Evolutionary conservation across 140 eudicot genomes (phyloP), one percentile per base, ranked within the genome.

Genomic region (Ambrosia hybrid): DNA sequence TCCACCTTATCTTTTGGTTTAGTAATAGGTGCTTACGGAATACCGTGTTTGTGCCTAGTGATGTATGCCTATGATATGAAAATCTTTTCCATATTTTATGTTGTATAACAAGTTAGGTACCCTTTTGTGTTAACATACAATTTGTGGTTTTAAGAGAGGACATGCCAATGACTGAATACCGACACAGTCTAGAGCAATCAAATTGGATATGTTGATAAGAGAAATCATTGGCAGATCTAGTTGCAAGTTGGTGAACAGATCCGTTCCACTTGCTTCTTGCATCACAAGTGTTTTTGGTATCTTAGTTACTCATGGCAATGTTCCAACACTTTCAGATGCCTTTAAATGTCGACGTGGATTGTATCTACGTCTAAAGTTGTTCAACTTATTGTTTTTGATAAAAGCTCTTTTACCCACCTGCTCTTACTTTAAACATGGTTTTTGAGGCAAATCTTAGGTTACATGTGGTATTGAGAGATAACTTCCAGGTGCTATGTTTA

Each of bases 251-350:
- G 43, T 57, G 74, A 67, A 13, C 37, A 11, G 37, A 30, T 15
- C 10, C 68, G 33, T 57, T 67, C 16, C 63, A 45, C 38, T 45
- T 46, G 61, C 52, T 68, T 76, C 6, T 21, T 67, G 13, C 69
- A 45, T 75, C 59, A 33, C 73, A 38, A 59, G 46, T 74, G 49
- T 63, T 74, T 74, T 51, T 55, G 65, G 34, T 65, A 38, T 13
- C 49, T 11, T 38, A 26, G 51, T 41, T 57, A 33, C 51, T 12
- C 9, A 6, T 69, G 74, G 11, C 33, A 8, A 14, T 16, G 46
- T 45, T 30, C 65, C 21, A 66, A 3, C 58, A 57, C 21, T 13
- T 56, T 41, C 12, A 68, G 68, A 75, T 57, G 8, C 43, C 16
- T 67, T 26, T 9, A 61, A 61, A 65, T 39, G 55, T 73, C 17